Evolutionary conservation across 805 yeast species (phyloP), one percentile per base, ranked within the genome.

Genomic region (Saturnispora serradocipensis): DNA sequence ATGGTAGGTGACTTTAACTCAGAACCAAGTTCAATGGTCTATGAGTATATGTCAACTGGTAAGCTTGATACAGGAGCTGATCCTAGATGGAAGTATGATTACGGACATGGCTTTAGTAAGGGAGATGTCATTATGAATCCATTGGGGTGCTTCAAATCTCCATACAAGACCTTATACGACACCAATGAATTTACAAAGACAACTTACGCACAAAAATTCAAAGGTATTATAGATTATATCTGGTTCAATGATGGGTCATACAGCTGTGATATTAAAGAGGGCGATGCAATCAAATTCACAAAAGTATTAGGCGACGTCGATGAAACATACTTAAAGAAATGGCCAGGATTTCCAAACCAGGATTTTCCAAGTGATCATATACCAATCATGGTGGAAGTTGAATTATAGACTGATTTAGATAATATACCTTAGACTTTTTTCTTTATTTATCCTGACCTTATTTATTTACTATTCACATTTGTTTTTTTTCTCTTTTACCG

Each of bases 1-100:
- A 70, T 80, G 65, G 70, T 76, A 15, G 86, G 85, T 0, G 86
- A 81, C 61, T 71, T 78, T 54, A 81, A 81, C 58, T 77, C 84
- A 1, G 66, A 67, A 5, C 76, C 78, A 10, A 62, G 67, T 18
- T 77, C 83, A 1, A 63, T 73, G 53, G 82, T 78, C 8, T 73
- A 74, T 44, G 65, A 72, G n/a, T 73, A 75, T 46, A 48, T 68
- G 59, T 56, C 73, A 61, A 43, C 70, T 48, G 69, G 68, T 3
- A 39, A 35, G 4, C 48, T 63, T 4, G 51, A 61, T 43, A 46
- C 53, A 16, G 58, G 58, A n/a, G 45, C 54, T 1, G 55, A 59
- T n/a, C 32, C 42, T 2, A 38, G 36, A n/a, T 64, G 63, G 45
- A 32, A 40, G 13, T 51, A 54, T 36, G 46, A 59, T 43, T 64